phyloP scores from a whole-genome alignment of 345 rosid species.

The Ricinus communis region DNA sequence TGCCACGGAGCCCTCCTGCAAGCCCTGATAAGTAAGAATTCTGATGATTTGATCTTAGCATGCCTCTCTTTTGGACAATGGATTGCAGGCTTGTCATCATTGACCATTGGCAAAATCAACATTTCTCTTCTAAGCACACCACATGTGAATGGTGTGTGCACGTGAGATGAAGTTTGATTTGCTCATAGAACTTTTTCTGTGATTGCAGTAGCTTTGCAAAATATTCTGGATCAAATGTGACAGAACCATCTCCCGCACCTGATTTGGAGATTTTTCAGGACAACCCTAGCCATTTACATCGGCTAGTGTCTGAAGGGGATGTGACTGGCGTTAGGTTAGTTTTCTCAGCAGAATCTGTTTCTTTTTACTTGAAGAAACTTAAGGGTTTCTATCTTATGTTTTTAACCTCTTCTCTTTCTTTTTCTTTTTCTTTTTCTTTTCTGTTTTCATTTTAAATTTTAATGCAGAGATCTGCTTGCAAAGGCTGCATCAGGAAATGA shows the following conservation, averaged over 20 bases:
- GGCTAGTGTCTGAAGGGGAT: constrained; percentile 76
- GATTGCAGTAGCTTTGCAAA: constrained; percentile 56
- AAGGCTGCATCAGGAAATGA: constrained; percentile 64
- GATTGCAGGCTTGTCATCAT: neutral
- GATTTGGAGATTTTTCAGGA: constrained; percentile 54
- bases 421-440: constrained; percentile 16
- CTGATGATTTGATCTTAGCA: constrained; percentile 1
- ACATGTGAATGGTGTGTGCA: neutral
- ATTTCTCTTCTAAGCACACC: constrained; percentile 2
- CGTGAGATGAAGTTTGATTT: constrained; percentile 1
- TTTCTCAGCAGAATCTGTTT: constrained; percentile 14
- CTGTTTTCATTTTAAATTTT: neutral
- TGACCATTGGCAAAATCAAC: neutral
- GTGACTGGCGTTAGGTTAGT: constrained; percentile 77
- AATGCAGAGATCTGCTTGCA: constrained; percentile 66
- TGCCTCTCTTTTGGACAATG: neutral
- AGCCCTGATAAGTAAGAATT: constrained; percentile 84
- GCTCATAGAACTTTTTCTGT: constrained; percentile 14
- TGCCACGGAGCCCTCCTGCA: constrained; percentile 88
- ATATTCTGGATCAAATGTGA: constrained; percentile 49
- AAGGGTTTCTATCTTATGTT: constrained; percentile 11
- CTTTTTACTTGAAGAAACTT: constrained; percentile 21
- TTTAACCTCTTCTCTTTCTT: too few relatives aligned
- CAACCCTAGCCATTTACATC: constrained; percentile 64
- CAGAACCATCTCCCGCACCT: constrained; percentile 48